Conservation (phyloP, 108 stramenopile genomes). For the Skeletonema potamos region DNA sequence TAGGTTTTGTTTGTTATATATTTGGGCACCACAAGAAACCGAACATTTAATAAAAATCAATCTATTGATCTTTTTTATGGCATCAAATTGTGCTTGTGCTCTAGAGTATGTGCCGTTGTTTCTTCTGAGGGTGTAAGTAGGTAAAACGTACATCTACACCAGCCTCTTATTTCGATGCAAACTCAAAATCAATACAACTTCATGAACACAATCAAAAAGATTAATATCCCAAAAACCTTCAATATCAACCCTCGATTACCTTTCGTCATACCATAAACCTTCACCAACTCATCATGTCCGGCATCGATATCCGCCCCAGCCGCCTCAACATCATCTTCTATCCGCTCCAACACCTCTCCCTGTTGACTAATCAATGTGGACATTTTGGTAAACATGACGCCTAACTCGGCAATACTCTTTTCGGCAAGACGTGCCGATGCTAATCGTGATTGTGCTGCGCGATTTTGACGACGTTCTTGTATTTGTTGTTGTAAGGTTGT, state of each 20-base stretch:
- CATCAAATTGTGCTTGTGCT: too few relatives aligned
- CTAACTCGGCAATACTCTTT: conserved; percentile 64
- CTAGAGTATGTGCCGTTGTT: too few relatives aligned
- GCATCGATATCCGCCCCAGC: conserved; percentile 71
- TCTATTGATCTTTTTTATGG: too few relatives aligned
- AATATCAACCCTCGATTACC: conserved; percentile 87
- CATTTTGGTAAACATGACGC: conserved; percentile 83
- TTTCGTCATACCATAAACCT: conserved; percentile 73
- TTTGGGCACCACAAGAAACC: too few relatives aligned
- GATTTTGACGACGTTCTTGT: conserved; percentile 62
- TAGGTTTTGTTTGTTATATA: too few relatives aligned
- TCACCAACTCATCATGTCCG: conserved; percentile 79
- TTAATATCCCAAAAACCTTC: conserved; percentile 80
- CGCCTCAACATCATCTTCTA: conserved; percentile 89
- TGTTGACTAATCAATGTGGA: conserved; percentile 63
- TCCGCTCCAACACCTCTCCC: conserved; percentile 79
- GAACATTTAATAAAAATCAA: too few relatives aligned
- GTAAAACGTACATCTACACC: too few relatives aligned
- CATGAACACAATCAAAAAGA: conserved; percentile 87
- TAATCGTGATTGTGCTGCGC: conserved; percentile 68
- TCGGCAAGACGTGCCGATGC: conserved; percentile 78
- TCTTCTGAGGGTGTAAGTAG: too few relatives aligned
- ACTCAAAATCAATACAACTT: conserved; percentile 73
- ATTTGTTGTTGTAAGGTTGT: conserved; percentile 58
- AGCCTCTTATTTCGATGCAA: too few relatives aligned